Evolutionary conservation across 805 yeast species (phyloP).

Genomic region (Ogataea zsoltii): DNA sequence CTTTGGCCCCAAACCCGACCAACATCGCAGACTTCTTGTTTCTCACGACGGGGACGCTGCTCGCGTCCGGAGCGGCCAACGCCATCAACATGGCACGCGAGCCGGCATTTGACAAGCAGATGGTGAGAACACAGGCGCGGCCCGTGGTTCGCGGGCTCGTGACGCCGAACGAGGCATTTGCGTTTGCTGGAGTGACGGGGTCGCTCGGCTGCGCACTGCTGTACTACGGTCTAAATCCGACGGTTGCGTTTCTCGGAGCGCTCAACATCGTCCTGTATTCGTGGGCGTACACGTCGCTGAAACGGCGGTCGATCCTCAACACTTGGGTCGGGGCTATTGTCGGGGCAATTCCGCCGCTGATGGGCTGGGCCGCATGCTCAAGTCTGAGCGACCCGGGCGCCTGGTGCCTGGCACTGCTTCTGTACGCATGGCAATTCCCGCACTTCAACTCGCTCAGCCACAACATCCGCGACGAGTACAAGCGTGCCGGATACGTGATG

Average conservation of each 20-base stretch:
- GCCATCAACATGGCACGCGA: constrained; percentile 97
- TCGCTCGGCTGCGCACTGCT: constrained; percentile 66
- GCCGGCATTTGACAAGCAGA: constrained; percentile 80
- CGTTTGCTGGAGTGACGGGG: constrained; percentile 78
- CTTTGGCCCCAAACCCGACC: constrained; percentile 82
- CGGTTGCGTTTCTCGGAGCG: constrained; percentile 80
- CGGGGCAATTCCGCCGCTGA: constrained; percentile 96
- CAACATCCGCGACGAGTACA: constrained; percentile 83
- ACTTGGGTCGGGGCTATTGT: constrained; percentile 99
- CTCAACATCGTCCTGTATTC: constrained; percentile 80
- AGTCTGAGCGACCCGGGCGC: constrained; percentile 84
- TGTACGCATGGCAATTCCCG: constrained; percentile 98
- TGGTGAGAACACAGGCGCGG: constrained; percentile 85
- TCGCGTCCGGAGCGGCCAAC: constrained; percentile 92
- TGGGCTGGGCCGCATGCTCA: constrained; percentile 98
- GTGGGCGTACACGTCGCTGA: constrained; percentile 89
- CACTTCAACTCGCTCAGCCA: constrained; percentile 93
- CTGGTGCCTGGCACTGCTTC: constrained; percentile 86
- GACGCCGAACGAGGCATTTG: constrained; percentile 73
- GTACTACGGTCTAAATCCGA: constrained; percentile 79
- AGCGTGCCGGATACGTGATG: constrained; percentile 96
- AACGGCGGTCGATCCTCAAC: constrained; percentile 79
- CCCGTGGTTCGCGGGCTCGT: constrained; percentile 88
- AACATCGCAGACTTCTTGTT: constrained; percentile 68
- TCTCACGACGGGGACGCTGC: constrained; percentile 80